Evolutionary conservation across 805 yeast species (phyloP), one percentile per base, ranked within the genome.

Genomic region (Zygosaccharomyces bisporus): DNA sequence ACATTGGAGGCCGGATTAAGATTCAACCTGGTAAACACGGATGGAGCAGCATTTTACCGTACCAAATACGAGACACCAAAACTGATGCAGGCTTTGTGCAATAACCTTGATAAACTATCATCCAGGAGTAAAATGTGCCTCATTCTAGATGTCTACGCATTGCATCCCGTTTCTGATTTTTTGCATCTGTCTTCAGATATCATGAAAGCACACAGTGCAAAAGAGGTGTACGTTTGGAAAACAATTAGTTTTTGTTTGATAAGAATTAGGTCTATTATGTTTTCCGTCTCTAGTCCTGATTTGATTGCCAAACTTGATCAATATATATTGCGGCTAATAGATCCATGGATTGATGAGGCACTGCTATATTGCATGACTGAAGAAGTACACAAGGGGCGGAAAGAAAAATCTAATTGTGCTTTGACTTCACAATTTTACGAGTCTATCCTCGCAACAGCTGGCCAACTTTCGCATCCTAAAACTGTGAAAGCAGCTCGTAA

Each of bases 111-210:
- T 13, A 46, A 59, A 19, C 58, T 78, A 23, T 61, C 76, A 3
- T 58, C 74, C 3, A 70, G 68, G 43, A 82, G 79, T 52, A 73
- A 72, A 49, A 73, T 79, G 46, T 81, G 80, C 1, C 60, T 79
- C 23, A 61, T 79, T 43, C 79, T 81, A 1, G 85, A 79, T 57
- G 70, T 73, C 24, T 75, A 80, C 2, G 68, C 69, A 42, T 67
- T 80, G 1, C 80, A 80, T 4, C 56, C 67, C 27, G 49, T 63
- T 17, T 56, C 63, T 17, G 71, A 79, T 1, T 56, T 71, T 6
- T 44, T 54, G 12, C 37, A 48, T 13, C 39, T 52, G 3, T 13
- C 44, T 10, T 31, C 44, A 4, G 33, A 43, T 2, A 39, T 50
- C 20, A 19, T 43, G 12, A 27, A 38, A 6, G 18, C 13, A 5